Percentiles rank a stretch among this genome's conserved stretches.
These are phyloP conservation scores for Pelargonium fulgidum DNA, from an alignment of 441 rosid genomes.

Conservation along the genomic window DNA sequence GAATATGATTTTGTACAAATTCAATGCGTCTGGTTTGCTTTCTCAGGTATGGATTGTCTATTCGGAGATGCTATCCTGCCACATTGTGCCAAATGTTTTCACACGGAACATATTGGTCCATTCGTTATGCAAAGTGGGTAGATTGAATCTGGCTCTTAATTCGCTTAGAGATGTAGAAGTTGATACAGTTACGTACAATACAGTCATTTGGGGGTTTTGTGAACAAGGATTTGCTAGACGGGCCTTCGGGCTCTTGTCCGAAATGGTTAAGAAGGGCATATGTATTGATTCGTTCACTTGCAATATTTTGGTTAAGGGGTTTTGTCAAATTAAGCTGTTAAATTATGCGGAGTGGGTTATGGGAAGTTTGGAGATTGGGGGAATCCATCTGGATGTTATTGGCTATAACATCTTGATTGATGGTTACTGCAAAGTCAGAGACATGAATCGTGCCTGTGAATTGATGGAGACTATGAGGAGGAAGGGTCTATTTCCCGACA, in stretches of 20 bases:
- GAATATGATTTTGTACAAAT: constrained; percentile 17
- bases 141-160: constrained; percentile 43
- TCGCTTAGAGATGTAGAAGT: constrained; percentile 43
- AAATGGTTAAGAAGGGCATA: constrained; percentile 64
- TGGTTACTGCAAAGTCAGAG: constrained; percentile 44
- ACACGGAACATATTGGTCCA: constrained; percentile 68
- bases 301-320: constrained; percentile 70
- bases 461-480: constrained; percentile 43
- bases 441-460: constrained; percentile 37
- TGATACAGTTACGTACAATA: constrained; percentile 67
- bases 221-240: constrained; percentile 46
- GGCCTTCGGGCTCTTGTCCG: constrained; percentile 58
- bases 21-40: constrained; percentile 23
- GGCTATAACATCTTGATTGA: constrained; percentile 54
- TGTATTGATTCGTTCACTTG: constrained; percentile 57
- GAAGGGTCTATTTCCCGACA: constrained; percentile 45
- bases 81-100: constrained; percentile 51
- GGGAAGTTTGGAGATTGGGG: constrained; percentile 43
- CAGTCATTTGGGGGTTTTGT: constrained; percentile 77
- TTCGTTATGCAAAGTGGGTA: constrained; percentile 71
- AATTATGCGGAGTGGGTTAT: constrained; percentile 48
- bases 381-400: constrained; percentile 41
- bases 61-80: constrained; percentile 58
- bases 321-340: constrained; percentile 49
- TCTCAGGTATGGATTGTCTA: constrained; percentile 22